Evolutionary conservation across 2,329 filamentous ascomycete species (phyloP), one percentile per base, ranked within the genome.

Genomic region (Phialophora tarda): DNA sequence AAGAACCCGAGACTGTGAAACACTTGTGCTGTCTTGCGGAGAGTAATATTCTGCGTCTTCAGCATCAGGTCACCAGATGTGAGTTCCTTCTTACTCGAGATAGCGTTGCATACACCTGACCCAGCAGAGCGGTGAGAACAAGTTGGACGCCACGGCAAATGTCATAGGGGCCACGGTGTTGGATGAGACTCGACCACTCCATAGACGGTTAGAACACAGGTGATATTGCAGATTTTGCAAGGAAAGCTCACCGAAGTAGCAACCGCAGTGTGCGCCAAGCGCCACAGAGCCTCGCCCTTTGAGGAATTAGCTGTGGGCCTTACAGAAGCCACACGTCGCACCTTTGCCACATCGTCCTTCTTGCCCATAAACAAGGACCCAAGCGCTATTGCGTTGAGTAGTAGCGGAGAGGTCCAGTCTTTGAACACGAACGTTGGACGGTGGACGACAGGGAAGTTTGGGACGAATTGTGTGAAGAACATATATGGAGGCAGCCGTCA

Each of bases 401-500:
- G 70, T 21, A 82, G 69, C 14, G 80, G 76, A 63, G 81, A 79
- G 0, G 78, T 79, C 70, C 79, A 81, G 65, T 82, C 80, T 50
- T 77, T 75, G 64, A 81, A 82, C 1, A 81, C 75, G 28, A 82
- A 82, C 0, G 79, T 82, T 32, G 79, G 75, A 65, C 77, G 74
- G 71, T 82, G 80, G 17, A 82, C 69, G 11, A 82, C 74, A 4
- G 80, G 80, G 63, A 82, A 82, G 0, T 78, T 81, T 1, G 80
- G 80, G 30, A 81, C 80, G 63, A 82, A 81, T 17, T 78, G 75
- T 10, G 75, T 75, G 63, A 82, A 82, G 71, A 82, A 82, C 79
- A 82, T 81, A 82, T 81, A 65, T 82, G 80, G 14, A 82, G 71
- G 66, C 80, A 81, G 65, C 80, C 78, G 62, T 82, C 80, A 3